Base-by-base conservation (phyloP, 164 flowering plant genomes). In the Vitis cinerea region DNA sequence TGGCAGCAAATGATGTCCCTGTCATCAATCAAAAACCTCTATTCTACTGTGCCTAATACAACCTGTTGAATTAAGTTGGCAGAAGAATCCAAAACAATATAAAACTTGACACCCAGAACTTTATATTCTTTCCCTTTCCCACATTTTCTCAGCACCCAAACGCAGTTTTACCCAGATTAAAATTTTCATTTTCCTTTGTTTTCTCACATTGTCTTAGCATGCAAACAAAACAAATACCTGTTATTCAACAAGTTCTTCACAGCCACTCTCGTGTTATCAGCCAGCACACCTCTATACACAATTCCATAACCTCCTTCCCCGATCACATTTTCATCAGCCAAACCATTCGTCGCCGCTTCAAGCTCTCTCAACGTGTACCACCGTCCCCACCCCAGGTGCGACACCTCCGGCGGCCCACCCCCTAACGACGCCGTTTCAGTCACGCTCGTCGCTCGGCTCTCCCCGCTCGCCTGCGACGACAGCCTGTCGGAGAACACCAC, bases 251-350 rank as follows among this genome's bases (percentile, higher is more conserved):
- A 79, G 67, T 95, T 95, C 85, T 95, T 95, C 57, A 96, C 91
- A 13, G 98, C 99, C 9, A 96, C 85, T 53, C 57, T 71, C 10
- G 97, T 85, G 14, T 85, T 86, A 84, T 96, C 99, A 16, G 56
- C 74, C 68, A 96, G 77, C 54, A 91, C 77, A 9, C 99, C 99
- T 4, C 81, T 68, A 71, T 96, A 96, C 23, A 96, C 99, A 71
- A 93, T 93, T 30, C 99, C 99, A 76, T 96, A 91, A 1, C 99
- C 99, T 50, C 99, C 99, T 83, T 91, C 99, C 1, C 99, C 99
- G 48, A 95, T 90, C 80, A 93, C 97, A 85, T 93, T 95, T 85
- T 90, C 99, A 69, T 87, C 94, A 10, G 87, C 79, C 67, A 95
- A 73, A 3, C 97, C 91, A 69, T 88, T 80, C 0, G 97, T 93